A percentile compares a stretch with the other conserved stretches of the same genome.
phyloP scores from a whole-genome alignment of 495 filamentous ascomycete genomes.

The Neurospora intermedia region DNA sequence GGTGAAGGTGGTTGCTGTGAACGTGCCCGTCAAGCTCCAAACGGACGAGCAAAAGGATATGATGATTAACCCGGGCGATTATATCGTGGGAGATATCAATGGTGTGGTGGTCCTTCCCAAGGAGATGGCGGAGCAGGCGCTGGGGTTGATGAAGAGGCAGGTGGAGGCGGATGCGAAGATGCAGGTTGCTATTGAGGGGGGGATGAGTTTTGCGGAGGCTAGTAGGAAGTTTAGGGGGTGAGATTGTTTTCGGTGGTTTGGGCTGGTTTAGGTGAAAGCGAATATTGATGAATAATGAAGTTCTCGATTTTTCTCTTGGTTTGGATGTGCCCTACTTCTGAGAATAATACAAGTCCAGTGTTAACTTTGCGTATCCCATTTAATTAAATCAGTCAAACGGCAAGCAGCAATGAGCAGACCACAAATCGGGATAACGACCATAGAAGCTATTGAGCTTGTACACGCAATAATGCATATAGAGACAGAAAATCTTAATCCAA shows the following conservation, averaged over 20 bases:
- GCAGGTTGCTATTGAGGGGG: constrained; percentile 37
- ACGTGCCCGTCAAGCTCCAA: constrained; percentile 29
- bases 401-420: background rate
- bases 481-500: background rate
- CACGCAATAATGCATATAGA: background rate
- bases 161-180: constrained; percentile 46
- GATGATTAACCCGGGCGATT: constrained; percentile 44
- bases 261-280: too few relatives aligned
- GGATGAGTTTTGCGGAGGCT: constrained; percentile 43
- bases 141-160: constrained; percentile 38
- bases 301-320: background rate
- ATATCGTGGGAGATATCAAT: constrained; percentile 45
- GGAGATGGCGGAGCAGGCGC: constrained; percentile 34
- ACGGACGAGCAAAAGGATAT: constrained; percentile 37
- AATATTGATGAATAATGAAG: background rate
- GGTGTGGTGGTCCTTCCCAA: constrained; percentile 41
- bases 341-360: background rate
- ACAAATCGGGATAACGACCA: background rate
- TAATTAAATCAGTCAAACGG: background rate
- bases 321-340: too few relatives aligned
- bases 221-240: constrained; percentile 34
- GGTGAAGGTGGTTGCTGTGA: constrained; percentile 34
- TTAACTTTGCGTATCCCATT: background rate
- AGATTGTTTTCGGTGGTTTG: background rate
- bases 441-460: background rate